A percentile compares a stretch with the other conserved stretches of the same genome.
These are phyloP conservation scores for Arctostaphylos glauca DNA, from an alignment of 148 eudicot genomes.

Conservation along the genomic window DNA sequence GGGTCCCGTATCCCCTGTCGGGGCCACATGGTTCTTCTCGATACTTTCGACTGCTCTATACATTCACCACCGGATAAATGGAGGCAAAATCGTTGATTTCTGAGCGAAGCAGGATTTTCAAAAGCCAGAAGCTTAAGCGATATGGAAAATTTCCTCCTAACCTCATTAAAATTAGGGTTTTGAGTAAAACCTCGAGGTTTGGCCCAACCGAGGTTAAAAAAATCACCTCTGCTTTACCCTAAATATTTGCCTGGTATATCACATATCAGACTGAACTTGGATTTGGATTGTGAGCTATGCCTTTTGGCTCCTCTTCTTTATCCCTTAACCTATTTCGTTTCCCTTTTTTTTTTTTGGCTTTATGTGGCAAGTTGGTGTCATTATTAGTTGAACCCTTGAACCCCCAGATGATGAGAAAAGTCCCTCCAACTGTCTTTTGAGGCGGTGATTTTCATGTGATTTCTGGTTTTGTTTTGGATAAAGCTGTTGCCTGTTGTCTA, in stretches of 20 bases:
- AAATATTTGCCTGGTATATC: background rate
- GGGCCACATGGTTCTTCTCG: background rate
- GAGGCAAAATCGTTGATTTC: background rate
- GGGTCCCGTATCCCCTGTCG: too few relatives aligned
- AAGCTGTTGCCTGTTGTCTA: too few relatives aligned
- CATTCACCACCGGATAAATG: too few relatives aligned
- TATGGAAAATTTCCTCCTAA: background rate
- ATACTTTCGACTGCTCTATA: too few relatives aligned
- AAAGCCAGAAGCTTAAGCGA: background rate
- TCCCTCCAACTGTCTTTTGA: background rate
- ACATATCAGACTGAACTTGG: background rate
- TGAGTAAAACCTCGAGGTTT: background rate
- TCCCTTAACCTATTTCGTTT: background rate
- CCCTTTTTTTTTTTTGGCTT: too few relatives aligned
- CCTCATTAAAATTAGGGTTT: background rate
- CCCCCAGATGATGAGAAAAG: background rate
- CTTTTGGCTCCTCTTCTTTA: background rate
- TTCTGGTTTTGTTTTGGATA: too few relatives aligned
- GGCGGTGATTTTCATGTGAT: background rate
- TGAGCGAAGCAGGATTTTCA: background rate
- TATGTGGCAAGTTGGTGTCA: too few relatives aligned
- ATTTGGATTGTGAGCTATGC: background rate
- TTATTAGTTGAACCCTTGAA: too few relatives aligned
- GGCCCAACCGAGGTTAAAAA: too few relatives aligned
- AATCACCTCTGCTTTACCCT: background rate